Evolutionary conservation across 108 stramenopile genomes (phyloP), one percentile per base, ranked within the genome.

Genomic region (Cyclotella distinguenda): DNA sequence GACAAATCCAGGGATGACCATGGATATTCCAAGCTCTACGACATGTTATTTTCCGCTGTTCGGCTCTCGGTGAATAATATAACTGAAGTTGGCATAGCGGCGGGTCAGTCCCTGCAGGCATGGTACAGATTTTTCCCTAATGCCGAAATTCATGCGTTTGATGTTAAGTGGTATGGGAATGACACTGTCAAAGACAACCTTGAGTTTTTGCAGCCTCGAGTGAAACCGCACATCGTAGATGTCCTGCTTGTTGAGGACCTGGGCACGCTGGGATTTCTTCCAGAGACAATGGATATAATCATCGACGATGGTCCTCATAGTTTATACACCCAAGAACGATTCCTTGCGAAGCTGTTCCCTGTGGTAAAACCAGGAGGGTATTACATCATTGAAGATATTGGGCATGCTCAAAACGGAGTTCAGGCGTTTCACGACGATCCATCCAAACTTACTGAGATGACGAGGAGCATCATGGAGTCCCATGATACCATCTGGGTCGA

Each of bases 1-100:
- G 68, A 70, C 40, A 70, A 70, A 51, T 70, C 68, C n/a, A 42
- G 68, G 32, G 68, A 70, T 34, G 68, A 70, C 19, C 68, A 70
- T 38, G 57, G 57, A 0, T 70, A 70, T 35, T 39, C 46, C 1
- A 70, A 70, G 59, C 58, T 70, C 10, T 70, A 70, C 28, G 19
- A 70, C 23, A 70, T 70, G 68, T 42, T 70, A 30, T 70, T 70
- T 45, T 34, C 35, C 9, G 16, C 57, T 0, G 38, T 61, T 19
- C 34, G 39, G 30, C 12, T 42, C 13, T 60, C 59, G 18, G 68
- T 70, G 0, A 60, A 6, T n/a, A 70, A 70, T 32, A 70, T 70
- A 11, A 70, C 58, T 0, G 68, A 70, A 39, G 58, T 70, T 5
- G 68, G 68, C 3, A 70, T 70, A 32, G 25, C 36, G 2, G 48